Evolutionary conservation across 768 basidiomycete species (phyloP), one percentile per base, ranked within the genome.

Genomic region (Lactarius deliciosus): DNA sequence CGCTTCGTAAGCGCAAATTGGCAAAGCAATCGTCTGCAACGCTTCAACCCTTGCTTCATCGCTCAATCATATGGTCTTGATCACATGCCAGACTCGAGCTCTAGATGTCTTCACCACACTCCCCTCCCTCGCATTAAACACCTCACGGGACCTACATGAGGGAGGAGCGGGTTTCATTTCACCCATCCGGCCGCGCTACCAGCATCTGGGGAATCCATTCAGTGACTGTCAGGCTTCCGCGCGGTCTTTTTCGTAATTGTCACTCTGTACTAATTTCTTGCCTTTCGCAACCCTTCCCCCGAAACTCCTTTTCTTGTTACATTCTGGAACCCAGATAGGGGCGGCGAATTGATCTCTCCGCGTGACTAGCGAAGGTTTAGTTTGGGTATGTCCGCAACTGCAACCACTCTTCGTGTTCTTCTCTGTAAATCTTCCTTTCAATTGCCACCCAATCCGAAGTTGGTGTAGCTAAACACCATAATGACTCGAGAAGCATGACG

Each of bases 121-220:
- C 60, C 32, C 18, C 41, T 55, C 41, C 36, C 57, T 68, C 34
- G 54, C 54, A 56, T 40, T 40, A 28, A 59, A 53, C 53, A 68
- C 57, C 63, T 45, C 66, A 68, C 63, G 63, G 58, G 66, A 68
- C 66, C 62, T 57, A 60, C 66, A 64, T 64, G 66, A 64, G 57
- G 53, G 28, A 63, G 47, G 62, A 60, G 41, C 58, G 50, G 50
- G 13, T 43, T 64, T 67, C 53, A 60, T 68, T 60, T 67, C 40
- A 54, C 22, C 15, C n/a, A 54, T 63, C 53, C n/a, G 28, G 66
- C 66, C 66, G 66, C 66, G 66, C 32, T 68, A 68, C 57, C 63
- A 64, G 66, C 66, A 60, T 56, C 25, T 30, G 56, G 34, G 11
- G 38, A 30, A 36, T 18, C 41, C 25, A 60, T 61, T 60, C 62